Base-by-base conservation (phyloP, 345 rosid species). In the Atalantia buxifolia region DNA sequence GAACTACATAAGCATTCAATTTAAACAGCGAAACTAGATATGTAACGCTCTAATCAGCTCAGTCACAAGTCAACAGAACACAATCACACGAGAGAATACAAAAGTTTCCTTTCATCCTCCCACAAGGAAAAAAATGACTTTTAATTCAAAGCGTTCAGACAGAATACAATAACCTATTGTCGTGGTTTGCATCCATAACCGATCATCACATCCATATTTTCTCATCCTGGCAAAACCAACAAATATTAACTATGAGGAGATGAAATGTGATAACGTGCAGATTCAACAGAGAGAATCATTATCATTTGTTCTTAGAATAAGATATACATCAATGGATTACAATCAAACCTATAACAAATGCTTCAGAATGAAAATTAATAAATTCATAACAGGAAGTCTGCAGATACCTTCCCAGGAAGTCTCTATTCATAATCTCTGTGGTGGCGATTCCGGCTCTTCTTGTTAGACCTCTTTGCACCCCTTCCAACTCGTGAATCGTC, bases 401-500 rank as follows among this genome's bases (percentile, higher is more conserved):
- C 48, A 25, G 70, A 64, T 77, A 77, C 78, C 74, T 63, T 50
- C 45, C 12, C 16, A 36, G 62, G 40, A 77, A 63, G 38, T 56
- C 72, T 69, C 69, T 84, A 87, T 25, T 82, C 78, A 72, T 85
- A 87, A 67, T 79, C 71, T 78, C 81, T 73, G 66, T 62, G 90
- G 24, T 77, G 89, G 72, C 79, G 93, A 77, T 86, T 92, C 77
- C 88, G 87, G 81, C 90, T 89, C 80, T 86, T 89, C 88, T 86
- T 88, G 73, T 73, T 86, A 55, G 92, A 79, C 55, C 90, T 86
- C 66, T 84, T 88, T 53, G 89, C 81, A 10, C 84, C 86, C 77
- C 97, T 81, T 77, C 95, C 98, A 81, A 80, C 77, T 19, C 97
- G 88, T 0, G 85, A 78, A 71, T 71, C 91, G 48, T 94, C 98